Evolutionary conservation across 2,329 filamentous ascomycete species (phyloP), one percentile per base, ranked within the genome.

Genomic region (Cryphonectria radicalis): DNA sequence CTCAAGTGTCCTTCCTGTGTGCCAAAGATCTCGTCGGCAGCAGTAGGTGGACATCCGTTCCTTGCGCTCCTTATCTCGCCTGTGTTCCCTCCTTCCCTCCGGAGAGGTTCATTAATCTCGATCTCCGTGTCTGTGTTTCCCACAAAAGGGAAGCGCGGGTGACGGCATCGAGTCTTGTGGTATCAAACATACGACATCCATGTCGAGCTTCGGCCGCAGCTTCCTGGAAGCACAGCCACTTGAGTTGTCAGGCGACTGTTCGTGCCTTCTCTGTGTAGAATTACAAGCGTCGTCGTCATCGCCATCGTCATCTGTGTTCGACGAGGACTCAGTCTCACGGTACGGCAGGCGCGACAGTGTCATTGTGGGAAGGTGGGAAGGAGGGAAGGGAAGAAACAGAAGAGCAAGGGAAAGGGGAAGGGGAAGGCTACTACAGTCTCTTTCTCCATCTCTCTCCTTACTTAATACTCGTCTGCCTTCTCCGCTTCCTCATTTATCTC

Each of bases 141-240:
- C 59, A 10, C 42, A 13, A 35, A 3, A 53, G 14, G 28, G 6
- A 22, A 22, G 43, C 43, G 53, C 63, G 4, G 46, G 5, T 50
- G 46, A 50, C 46, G 46, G 46, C 63, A 65, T 65, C 63, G 63
- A 35, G 63, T 65, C 42, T 32, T 53, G 63, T 35, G 28, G 6
- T 17, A 65, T 35, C 63, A 65, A 46, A 65, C 63, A 53, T 43
- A 53, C 63, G 53, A 5, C 0, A 19, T 28, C 19, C 25, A 19
- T n/a, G 43, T 65, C 28, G 63, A 11, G 8, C 17, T 32, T 35
- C 55, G 28, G 55, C 55, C 55, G 55, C 55, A 59, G 14, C 28
- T n/a, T n/a, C 55, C 28, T 32, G 14, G 28, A 7, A 57, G 53
- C 22, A n/a, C 25, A 57, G 25, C 53, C 53, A 57, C n/a, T 57